These are phyloP conservation scores for Leccinellum albellum DNA, from an alignment of 768 basidiomycete genomes.

Conservation along the genomic window DNA sequence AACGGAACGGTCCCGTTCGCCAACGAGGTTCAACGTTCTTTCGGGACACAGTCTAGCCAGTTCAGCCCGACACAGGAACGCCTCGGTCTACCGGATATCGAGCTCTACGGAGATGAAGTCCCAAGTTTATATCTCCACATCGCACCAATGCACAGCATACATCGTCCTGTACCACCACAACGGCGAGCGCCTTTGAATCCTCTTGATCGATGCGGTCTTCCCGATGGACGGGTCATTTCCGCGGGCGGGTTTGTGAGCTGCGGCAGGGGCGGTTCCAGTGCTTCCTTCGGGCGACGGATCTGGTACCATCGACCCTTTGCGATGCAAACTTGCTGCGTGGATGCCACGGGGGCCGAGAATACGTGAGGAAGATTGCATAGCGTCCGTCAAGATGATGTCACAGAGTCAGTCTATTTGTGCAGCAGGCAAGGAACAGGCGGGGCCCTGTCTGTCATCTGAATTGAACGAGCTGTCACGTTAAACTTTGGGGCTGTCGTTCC, in stretches of 20 bases:
- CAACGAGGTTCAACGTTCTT: slow-evolving; percentile 7
- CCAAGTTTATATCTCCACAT: slow-evolving; percentile 17
- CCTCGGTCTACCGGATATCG: slow-evolving; percentile 28
- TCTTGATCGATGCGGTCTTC: slow-evolving; percentile 14
- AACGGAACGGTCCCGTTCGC: slow-evolving; percentile 12
- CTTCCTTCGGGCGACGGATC: slow-evolving; percentile 8
- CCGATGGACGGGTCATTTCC: slow-evolving; percentile 21
- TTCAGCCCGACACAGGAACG: slow-evolving; percentile 27
- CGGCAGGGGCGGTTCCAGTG: slow-evolving; percentile 3
- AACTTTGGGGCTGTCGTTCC: neutral
- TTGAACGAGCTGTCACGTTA: slow-evolving; percentile 2
- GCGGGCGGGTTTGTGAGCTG: slow-evolving; percentile 10
- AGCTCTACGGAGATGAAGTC: slow-evolving; percentile 26
- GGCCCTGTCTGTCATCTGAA: neutral
- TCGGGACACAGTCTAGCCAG: slow-evolving; percentile 22
- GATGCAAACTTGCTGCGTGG: slow-evolving; percentile 3
- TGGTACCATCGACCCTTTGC: slow-evolving; percentile 5
- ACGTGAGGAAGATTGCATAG: neutral
- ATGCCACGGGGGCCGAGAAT: slow-evolving; percentile 3
- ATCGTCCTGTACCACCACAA: slow-evolving; percentile 7
- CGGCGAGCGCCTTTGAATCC: slow-evolving; percentile 7
- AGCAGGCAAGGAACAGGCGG: neutral
- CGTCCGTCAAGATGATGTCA: slow-evolving; percentile 1
- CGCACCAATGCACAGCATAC: slow-evolving; percentile 20
- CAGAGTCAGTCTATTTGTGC: neutral